Base-by-base conservation (phyloP, 192 early-diverging fungal genomes). In the Mortierella hygrophila region DNA sequence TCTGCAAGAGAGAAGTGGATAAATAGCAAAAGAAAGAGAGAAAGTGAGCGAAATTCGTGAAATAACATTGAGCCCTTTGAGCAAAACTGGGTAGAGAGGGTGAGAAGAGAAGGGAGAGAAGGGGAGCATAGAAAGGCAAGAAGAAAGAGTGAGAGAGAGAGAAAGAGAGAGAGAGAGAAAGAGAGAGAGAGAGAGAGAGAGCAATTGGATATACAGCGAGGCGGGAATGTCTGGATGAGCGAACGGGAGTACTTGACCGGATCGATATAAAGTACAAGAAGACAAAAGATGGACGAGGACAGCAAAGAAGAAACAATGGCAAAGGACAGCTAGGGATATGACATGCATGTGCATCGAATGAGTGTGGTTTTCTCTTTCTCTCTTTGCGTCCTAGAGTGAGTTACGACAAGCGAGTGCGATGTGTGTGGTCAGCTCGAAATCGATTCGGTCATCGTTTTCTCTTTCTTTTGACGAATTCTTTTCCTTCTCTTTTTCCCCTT, bases 381-480 rank as follows among this genome's bases (percentile, higher is more conserved):
- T 35, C 35, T 35, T 35, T 52, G 49, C 5, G 49, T 11, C 44
- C 44, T 46, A 46, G 49, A 52, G 49, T 52, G 18, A n/a, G n/a
- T n/a, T n/a, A n/a, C n/a, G n/a, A 1, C 35, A 35, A 35, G 35
- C 35, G 49, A 52, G 49, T 52, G 3, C 18, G 3, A 20, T 52
- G 0, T 52, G 60, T 65, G 60, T 65, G 60, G 60, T 32, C 60
- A 32, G 29, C 29, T 3, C 2, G 10, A 23, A 65, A 26, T 57
- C 55, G 55, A 57, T 65, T 65, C 60, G 60, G 60, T 65, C 60
- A 65, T 65, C 29, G 10, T 29, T 65, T 11, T 65, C 68, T 65
- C 4, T 76, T 44, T 76, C 68, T 76, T 63, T 23, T 47, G 4
- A 40, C 38, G 38, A 40, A 40, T 40, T 65, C 40, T 68, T 29